Conservation (phyloP, 2,329 filamentous ascomycete species). For the Didymella exigua region DNA sequence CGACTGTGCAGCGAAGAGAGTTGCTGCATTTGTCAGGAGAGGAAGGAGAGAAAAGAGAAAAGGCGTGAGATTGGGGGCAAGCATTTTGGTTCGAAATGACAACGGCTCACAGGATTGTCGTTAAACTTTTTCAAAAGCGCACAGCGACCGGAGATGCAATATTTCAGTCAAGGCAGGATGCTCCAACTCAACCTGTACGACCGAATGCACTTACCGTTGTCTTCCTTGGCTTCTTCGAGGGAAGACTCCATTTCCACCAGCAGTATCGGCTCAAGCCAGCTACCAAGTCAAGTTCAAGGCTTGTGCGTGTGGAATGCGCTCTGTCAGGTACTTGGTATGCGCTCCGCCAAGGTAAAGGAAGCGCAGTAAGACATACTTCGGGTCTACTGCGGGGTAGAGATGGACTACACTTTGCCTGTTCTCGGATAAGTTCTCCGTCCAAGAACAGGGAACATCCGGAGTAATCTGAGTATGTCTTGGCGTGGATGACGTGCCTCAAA, state of each 20-base stretch:
- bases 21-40: slow-evolving; percentile 8
- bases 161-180: not conserved
- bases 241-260: slow-evolving; percentile 1
- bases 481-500: not conserved
- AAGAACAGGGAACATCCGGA: not conserved
- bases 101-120: too few species aligned
- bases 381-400: slow-evolving; percentile 3
- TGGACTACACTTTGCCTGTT: not conserved
- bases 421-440: slow-evolving; percentile 14
- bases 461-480: slow-evolving; percentile 3
- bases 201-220: slow-evolving; percentile 1
- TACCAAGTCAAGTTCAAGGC: not conserved
- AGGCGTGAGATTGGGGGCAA: not conserved
- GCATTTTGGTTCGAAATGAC: not conserved
- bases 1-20: slow-evolving; percentile 22
- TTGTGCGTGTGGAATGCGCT: not conserved
- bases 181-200: not conserved
- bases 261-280: not conserved
- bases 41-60: not conserved
- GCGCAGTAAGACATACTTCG: not conserved
- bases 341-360: not conserved
- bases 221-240: not conserved
- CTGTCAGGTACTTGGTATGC: not conserved
- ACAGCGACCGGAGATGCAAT: not conserved
- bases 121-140: not conserved